Evolutionary conservation across 1,284 basidiomycete genomes (phyloP).

Genomic region (Microstroma glucosiphilum): DNA sequence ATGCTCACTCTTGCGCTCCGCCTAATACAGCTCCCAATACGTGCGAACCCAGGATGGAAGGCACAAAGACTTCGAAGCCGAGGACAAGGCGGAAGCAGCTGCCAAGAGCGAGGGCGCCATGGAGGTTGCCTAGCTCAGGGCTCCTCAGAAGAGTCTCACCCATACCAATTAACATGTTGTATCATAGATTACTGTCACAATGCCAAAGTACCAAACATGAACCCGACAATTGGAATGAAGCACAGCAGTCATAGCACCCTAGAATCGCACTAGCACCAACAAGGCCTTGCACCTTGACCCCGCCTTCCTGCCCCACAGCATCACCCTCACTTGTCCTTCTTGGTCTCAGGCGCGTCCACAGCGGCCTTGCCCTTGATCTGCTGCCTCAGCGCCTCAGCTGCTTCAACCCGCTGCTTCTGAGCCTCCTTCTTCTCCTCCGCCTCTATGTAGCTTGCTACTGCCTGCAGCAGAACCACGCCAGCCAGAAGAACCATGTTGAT

Average conservation of each 20-base stretch:
- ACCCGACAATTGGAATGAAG: too few relatives aligned
- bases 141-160: too few relatives aligned
- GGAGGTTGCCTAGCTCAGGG: too few relatives aligned
- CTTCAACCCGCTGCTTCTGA: constrained; percentile 11
- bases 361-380: constrained; percentile 1
- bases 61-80: constrained; percentile 2
- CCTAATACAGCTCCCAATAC: constrained; percentile 1
- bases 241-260: too few relatives aligned
- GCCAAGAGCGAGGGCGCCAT: too few relatives aligned
- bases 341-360: background rate
- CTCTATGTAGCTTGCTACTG: constrained; percentile 36
- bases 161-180: too few relatives aligned
- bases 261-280: too few relatives aligned
- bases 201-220: too few relatives aligned
- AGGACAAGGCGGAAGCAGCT: background rate
- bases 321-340: constrained; percentile 7
- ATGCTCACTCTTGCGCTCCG: background rate
- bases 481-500: constrained; percentile 34
- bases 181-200: too few relatives aligned
- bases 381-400: background rate
- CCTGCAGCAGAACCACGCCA: constrained; percentile 43
- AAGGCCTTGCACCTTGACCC: too few relatives aligned
- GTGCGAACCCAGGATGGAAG: constrained; percentile 3
- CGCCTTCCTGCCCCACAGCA: too few relatives aligned
- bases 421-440: constrained; percentile 22